These are phyloP conservation scores for Retiboletus flavoniger DNA, from an alignment of 1,284 basidiomycete genomes.

Conservation along the genomic window DNA sequence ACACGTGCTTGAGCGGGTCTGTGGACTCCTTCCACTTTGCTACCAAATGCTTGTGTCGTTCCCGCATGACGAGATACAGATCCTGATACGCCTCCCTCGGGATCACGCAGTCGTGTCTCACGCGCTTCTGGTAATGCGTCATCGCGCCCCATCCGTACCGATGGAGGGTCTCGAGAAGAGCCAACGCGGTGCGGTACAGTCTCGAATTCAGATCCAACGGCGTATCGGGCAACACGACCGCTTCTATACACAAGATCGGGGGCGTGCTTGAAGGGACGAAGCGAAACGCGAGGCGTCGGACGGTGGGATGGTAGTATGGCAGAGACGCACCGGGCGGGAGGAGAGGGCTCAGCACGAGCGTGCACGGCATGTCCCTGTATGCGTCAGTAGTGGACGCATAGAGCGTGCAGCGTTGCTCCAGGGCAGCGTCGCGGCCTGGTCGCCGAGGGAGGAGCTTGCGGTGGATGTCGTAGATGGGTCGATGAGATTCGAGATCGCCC, in stretches of 20 bases:
- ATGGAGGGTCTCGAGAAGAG: slow-evolving; percentile 80
- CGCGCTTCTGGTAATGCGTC: slow-evolving; percentile 83
- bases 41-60: slow-evolving; percentile 75
- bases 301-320: slow-evolving; percentile 80
- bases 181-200: slow-evolving; percentile 77
- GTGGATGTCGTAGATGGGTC: slow-evolving; percentile 48
- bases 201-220: slow-evolving; percentile 56
- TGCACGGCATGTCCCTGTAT: slow-evolving; percentile 33
- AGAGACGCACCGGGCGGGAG: slow-evolving; percentile 43
- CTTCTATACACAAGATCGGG: slow-evolving; percentile 49
- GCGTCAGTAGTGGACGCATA: slow-evolving; percentile 39
- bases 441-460: slow-evolving; percentile 69
- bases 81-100: slow-evolving; percentile 84
- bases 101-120: slow-evolving; percentile 81
- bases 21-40: slow-evolving; percentile 77
- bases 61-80: slow-evolving; percentile 83
- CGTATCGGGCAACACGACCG: slow-evolving; percentile 52
- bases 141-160: slow-evolving; percentile 82
- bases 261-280: slow-evolving; percentile 40
- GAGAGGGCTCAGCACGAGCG: slow-evolving; percentile 65
- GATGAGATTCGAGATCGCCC: slow-evolving; percentile 42
- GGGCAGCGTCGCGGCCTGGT: slow-evolving; percentile 60
- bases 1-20: slow-evolving; percentile 85
- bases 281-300: slow-evolving; percentile 71
- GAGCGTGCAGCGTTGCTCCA: slow-evolving; percentile 77